Conservation (phyloP, 2,329 filamentous ascomycete genomes). For the Leptographium wingfieldii region DNA sequence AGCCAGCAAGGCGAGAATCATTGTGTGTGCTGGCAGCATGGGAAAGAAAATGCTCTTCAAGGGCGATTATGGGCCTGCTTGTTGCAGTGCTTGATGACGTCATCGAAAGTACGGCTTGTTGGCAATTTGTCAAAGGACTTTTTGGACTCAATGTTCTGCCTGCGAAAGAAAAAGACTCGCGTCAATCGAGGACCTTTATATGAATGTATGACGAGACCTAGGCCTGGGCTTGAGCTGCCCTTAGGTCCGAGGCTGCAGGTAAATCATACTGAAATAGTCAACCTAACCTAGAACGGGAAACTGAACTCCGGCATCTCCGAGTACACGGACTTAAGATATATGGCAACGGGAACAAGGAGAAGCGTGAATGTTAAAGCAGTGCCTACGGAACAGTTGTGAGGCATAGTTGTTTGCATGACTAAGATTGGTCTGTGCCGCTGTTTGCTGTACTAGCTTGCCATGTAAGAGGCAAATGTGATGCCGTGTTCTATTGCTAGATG, state of each 20-base stretch:
- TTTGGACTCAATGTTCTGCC: background rate
- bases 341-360: no score
- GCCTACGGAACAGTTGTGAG: no score
- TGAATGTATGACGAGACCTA: background rate
- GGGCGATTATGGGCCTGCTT: background rate
- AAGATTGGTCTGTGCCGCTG: no score
- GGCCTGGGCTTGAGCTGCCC: background rate
- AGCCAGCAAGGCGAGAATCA: background rate
- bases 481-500: no score
- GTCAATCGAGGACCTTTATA: background rate
- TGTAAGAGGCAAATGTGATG: no score
- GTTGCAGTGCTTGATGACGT: background rate
- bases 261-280: background rate
- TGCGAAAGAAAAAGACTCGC: background rate
- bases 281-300: background rate
- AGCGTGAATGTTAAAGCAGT: no score
- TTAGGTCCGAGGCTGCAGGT: background rate
- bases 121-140: background rate
- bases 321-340: background rate
- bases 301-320: background rate
- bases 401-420: no score
- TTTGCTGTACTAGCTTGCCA: no score
- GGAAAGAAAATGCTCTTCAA: background rate
- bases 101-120: background rate
- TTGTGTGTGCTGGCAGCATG: background rate